Conservation (phyloP, 108 stramenopile genomes). For the Nitzschia sp. region DNA sequence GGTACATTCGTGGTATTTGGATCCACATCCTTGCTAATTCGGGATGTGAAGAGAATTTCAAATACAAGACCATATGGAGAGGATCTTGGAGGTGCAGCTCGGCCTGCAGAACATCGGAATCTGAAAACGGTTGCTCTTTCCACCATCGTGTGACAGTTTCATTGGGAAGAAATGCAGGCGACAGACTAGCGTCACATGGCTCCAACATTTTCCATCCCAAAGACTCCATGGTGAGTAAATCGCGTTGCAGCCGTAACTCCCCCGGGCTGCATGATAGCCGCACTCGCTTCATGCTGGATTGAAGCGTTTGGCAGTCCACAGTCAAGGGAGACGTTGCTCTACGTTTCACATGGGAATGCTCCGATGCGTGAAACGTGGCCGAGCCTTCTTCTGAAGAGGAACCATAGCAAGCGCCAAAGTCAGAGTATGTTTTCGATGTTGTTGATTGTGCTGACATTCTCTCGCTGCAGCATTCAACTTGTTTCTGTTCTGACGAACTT, state of each 20-base stretch:
- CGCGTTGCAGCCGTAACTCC: conserved; percentile 66
- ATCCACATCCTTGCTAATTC: conserved; percentile 31
- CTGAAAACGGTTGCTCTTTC: conserved; percentile 2
- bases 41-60: conserved; percentile 35
- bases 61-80: conserved; percentile 43
- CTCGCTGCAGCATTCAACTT: background rate
- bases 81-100: conserved; percentile 47
- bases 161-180: background rate
- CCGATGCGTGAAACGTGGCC: background rate
- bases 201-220: conserved; percentile 4
- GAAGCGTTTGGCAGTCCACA: conserved; percentile 30
- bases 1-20: conserved; percentile 76
- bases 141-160: background rate
- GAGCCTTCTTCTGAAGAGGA: background rate
- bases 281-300: conserved; percentile 62
- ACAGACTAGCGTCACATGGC: background rate
- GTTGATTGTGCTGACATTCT: background rate
- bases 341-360: background rate
- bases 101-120: background rate
- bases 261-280: conserved; percentile 64
- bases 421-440: background rate
- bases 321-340: conserved; percentile 3
- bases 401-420: background rate
- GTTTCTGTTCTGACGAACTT: background rate
- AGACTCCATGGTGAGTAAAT: conserved; percentile 40